phyloP scores from a whole-genome alignment of 2,329 filamentous ascomycete genomes.

The Claviceps africana region DNA sequence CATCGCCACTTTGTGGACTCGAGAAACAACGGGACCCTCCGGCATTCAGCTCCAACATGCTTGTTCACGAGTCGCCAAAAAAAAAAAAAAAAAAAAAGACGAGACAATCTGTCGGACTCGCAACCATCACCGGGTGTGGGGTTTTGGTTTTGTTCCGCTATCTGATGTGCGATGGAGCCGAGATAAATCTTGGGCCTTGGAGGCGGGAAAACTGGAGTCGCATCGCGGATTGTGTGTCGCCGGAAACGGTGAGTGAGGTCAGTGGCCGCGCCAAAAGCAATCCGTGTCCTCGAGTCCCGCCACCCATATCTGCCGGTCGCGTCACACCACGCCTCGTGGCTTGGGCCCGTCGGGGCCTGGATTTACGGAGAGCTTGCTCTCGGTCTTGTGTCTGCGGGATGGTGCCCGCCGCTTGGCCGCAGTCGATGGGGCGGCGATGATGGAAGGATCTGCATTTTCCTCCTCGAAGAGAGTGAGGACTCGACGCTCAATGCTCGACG shows the following conservation, averaged over 20 bases:
- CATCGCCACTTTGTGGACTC: no score
- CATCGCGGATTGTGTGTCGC: neutral
- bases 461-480: no score
- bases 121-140: neutral
- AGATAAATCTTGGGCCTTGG: neutral
- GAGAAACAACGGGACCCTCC: no score
- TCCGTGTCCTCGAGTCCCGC: neutral
- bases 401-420: no score
- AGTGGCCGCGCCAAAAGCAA: neutral
- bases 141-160: neutral
- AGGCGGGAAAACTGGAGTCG: neutral
- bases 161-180: neutral
- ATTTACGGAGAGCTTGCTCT: no score
- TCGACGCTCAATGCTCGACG: no score
- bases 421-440: neutral
- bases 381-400: no score
- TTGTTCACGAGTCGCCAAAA: neutral
- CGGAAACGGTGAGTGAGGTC: constrained; percentile 1
- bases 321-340: neutral
- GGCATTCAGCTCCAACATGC: neutral
- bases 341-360: no score
- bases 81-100: no score
- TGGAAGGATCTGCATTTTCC: neutral
- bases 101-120: neutral
- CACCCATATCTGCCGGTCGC: neutral